Conservation (phyloP, 2,329 filamentous ascomycete genomes). For the Verticillium nonalfalfae region DNA sequence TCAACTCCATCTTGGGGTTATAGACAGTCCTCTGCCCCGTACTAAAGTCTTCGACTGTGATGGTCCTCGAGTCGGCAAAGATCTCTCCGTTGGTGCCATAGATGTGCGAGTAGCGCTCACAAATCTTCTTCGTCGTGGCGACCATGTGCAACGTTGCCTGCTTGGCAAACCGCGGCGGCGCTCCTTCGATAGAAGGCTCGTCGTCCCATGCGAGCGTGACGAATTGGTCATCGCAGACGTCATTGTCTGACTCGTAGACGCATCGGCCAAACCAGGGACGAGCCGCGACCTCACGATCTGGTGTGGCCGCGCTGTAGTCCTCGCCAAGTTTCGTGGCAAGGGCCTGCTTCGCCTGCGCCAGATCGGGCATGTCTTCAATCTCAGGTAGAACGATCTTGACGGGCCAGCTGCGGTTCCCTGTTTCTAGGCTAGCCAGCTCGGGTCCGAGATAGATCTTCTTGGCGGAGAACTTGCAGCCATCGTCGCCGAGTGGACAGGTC, state of each 20-base stretch:
- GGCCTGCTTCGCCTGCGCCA: constrained; percentile 29
- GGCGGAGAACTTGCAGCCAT: constrained; percentile 77
- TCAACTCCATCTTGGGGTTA: constrained; percentile 10
- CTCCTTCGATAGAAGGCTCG: constrained; percentile 64
- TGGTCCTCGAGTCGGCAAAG: constrained; percentile 72
- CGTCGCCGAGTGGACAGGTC: constrained; percentile 63
- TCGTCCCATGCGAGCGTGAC: constrained; percentile 88
- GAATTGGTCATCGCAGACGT: constrained; percentile 87
- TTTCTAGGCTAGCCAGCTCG: constrained; percentile 51
- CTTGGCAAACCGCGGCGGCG: constrained; percentile 74
- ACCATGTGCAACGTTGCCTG: constrained; percentile 92
- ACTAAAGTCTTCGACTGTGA: constrained; percentile 59
- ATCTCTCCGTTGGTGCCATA: constrained; percentile 87
- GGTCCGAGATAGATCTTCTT: constrained; percentile 73
- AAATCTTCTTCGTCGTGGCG: constrained; percentile 80
- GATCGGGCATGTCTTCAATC: constrained; percentile 66
- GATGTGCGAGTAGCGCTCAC: constrained; percentile 75
- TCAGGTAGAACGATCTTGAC: constrained; percentile 86
- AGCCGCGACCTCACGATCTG: constrained; percentile 37
- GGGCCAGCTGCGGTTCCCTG: constrained; percentile 71
- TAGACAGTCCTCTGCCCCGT: constrained; percentile 8
- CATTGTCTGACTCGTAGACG: constrained; percentile 88
- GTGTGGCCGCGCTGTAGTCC: constrained; percentile 44
- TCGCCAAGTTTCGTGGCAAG: constrained; percentile 38
- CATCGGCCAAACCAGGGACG: constrained; percentile 87